Evolutionary conservation across 495 filamentous ascomycete genomes (phyloP).

Genomic region (Tuber microsphaerosporum): DNA sequence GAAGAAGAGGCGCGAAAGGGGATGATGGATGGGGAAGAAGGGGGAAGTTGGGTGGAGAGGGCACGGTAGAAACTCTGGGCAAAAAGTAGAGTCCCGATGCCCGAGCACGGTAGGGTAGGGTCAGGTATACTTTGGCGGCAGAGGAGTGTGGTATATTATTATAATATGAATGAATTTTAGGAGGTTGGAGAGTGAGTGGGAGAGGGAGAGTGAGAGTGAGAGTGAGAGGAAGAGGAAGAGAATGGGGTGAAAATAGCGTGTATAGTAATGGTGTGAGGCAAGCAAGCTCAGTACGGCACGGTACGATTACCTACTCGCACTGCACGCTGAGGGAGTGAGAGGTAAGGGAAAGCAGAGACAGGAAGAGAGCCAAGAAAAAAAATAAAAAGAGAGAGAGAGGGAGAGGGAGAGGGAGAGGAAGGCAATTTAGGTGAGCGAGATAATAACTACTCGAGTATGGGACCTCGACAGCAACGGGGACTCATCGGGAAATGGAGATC

Average conservation of each 20-base stretch:
- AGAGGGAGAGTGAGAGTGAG: neutral
- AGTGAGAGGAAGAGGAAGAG: neutral
- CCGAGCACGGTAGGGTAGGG: neutral
- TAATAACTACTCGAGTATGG: neutral
- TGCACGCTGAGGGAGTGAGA: neutral
- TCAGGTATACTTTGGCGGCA: conserved; percentile 4
- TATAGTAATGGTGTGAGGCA: conserved; percentile 6
- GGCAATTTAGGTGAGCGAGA: neutral
- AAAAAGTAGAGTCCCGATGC: neutral
- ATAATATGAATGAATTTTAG: too few species aligned
- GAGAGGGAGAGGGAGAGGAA: neutral
- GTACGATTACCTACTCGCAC: neutral
- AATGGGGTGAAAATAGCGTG: conserved; percentile 13
- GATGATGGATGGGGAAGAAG: conserved; percentile 10
- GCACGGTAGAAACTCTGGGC: conserved; percentile 1
- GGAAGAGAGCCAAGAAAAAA: conserved; percentile 1
- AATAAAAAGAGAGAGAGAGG: neutral
- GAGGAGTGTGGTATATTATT: neutral
- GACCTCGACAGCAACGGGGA: neutral
- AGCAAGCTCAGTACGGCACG: neutral
- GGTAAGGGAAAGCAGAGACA: neutral
- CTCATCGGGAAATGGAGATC: neutral
- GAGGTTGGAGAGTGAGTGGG: neutral
- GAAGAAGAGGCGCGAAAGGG: conserved; percentile 23
- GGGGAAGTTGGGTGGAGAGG: conserved; percentile 1